Evolutionary conservation across 202 grass and related monocot genomes (phyloP).

Genomic region (Schoenoplectus tabernaemontani): DNA sequence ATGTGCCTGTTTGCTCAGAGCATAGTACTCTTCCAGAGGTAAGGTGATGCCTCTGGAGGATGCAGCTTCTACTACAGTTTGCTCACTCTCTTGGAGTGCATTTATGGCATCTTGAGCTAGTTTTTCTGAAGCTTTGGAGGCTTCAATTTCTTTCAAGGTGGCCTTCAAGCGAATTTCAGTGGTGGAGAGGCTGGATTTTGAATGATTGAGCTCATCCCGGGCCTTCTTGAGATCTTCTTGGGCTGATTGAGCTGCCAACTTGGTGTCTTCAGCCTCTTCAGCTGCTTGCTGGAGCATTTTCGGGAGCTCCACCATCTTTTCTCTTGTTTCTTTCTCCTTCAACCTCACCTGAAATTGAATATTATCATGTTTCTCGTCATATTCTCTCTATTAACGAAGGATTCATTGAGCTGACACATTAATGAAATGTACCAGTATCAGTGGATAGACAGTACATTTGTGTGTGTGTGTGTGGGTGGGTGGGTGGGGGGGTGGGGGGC

Average conservation of each 20-base stretch:
- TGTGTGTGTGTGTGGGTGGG: too few relatives aligned
- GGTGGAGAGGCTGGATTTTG: slow-evolving; percentile 45
- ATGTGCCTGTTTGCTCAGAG: slow-evolving; percentile 60
- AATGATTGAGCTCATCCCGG: slow-evolving; percentile 54
- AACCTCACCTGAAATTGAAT: slow-evolving; percentile 27
- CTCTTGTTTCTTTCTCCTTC: slow-evolving; percentile 71
- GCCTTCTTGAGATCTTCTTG: slow-evolving; percentile 57
- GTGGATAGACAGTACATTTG: background rate
- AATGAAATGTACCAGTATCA: background rate
- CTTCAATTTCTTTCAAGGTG: slow-evolving; percentile 72
- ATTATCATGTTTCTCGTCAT: background rate
- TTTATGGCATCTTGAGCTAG: slow-evolving; percentile 52
- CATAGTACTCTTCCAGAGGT: slow-evolving; percentile 66
- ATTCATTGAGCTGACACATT: background rate
- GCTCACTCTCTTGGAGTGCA: slow-evolving; percentile 59
- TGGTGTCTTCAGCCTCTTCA: slow-evolving; percentile 65
- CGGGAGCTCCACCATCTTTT: slow-evolving; percentile 58
- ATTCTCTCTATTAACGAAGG: background rate
- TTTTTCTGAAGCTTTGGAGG: slow-evolving; percentile 51
- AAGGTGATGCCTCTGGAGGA: slow-evolving; percentile 51
- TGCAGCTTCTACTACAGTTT: slow-evolving; percentile 28
- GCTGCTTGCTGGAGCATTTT: slow-evolving; percentile 68
- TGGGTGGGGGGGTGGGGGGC: too few relatives aligned
- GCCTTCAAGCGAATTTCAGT: slow-evolving; percentile 43
- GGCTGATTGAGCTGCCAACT: slow-evolving; percentile 38